Evolutionary conservation across 1,284 basidiomycete genomes (phyloP).

Genomic region (Jaminaea rosea): DNA sequence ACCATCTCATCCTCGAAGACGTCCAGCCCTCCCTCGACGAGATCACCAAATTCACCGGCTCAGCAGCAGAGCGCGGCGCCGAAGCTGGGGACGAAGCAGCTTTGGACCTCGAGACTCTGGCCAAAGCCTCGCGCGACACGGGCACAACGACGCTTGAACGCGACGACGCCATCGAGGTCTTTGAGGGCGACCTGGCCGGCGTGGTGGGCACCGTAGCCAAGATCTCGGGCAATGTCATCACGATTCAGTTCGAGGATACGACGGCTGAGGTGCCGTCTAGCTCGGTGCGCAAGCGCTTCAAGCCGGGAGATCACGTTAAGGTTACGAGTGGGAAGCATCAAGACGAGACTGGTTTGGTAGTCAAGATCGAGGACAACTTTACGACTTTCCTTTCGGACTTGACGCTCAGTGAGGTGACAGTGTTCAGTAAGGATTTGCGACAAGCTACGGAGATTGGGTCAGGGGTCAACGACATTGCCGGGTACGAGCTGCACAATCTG

Average conservation of each 20-base stretch:
- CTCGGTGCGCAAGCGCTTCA: slow-evolving; percentile 88
- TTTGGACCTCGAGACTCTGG: slow-evolving; percentile 67
- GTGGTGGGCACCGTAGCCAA: slow-evolving; percentile 84
- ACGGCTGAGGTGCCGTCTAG: slow-evolving; percentile 73
- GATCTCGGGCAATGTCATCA: slow-evolving; percentile 76
- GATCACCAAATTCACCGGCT: slow-evolving; percentile 75
- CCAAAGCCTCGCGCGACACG: slow-evolving; percentile 75
- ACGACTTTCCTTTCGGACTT: slow-evolving; percentile 97
- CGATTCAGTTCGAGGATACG: slow-evolving; percentile 59
- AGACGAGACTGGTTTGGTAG: slow-evolving; percentile 91
- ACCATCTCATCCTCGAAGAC: slow-evolving; percentile 70
- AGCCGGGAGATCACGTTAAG: slow-evolving; percentile 95
- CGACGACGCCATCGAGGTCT: slow-evolving; percentile 93
- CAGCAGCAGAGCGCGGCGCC: slow-evolving; percentile 26
- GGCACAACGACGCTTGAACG: slow-evolving; percentile 85
- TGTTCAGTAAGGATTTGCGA: slow-evolving; percentile 93
- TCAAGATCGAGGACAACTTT: slow-evolving; percentile 69
- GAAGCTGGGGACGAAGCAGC: slow-evolving; percentile 5
- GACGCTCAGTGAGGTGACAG: slow-evolving; percentile 89
- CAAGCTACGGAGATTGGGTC: slow-evolving; percentile 93
- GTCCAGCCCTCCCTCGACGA: slow-evolving; percentile 94
- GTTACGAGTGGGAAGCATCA: slow-evolving; percentile 90
- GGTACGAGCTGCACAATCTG: slow-evolving; percentile 90
- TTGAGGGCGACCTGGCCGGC: slow-evolving; percentile 90
- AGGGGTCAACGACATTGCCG: slow-evolving; percentile 75